Evolutionary conservation across 108 stramenopile genomes (phyloP), one percentile per base, ranked within the genome.

Genomic region (Poteriospumella lacustris): DNA sequence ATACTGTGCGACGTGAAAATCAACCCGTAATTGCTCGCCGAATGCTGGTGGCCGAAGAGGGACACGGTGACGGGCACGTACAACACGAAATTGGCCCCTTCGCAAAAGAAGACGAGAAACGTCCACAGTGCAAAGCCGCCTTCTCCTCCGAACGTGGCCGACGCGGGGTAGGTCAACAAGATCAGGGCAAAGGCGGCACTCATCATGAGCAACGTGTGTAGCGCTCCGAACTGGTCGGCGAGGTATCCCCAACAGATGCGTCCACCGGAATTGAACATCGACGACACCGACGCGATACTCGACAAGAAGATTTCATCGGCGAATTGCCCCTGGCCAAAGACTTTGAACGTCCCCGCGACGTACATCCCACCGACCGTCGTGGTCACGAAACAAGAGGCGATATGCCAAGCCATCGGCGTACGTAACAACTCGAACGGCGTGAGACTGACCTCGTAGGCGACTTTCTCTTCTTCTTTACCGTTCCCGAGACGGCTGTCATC

Each of bases 291-390:
- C 5, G 44, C 5, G 9, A 73, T 33, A 3, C 26, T 73, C 5
- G 33, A 34, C 5, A 73, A 33, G 70, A 73, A 73, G 3, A 28
- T 26, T 19, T 73, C 70, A 42, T 73, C 47, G 12, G 38, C 3
- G 36, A 73, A 73, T 12, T 42, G 12, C 5, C 26, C 3, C 42
- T 52, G 44, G 5, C 12, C 70, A 42, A 34, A 73, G 26, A 31
- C 36, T 44, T 56, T 44, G 24, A 73, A 73, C 12, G 70, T 73
- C 33, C 70, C 70, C 9, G 41, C 41, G 5, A 73, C 12, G 36
- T 73, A 73, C 70, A 73, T 73, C 15, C 70, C 70, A 64, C 60
- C 60, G 3, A 64, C 60, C 36, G 60, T 64, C 5, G 60, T 64
- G 12, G 60, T 31, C 28, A 33, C 24, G 5, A 64, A 64, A 33